Evolutionary conservation across 2,329 filamentous ascomycete genomes (phyloP).

Genomic region (Colletotrichum aenigma): DNA sequence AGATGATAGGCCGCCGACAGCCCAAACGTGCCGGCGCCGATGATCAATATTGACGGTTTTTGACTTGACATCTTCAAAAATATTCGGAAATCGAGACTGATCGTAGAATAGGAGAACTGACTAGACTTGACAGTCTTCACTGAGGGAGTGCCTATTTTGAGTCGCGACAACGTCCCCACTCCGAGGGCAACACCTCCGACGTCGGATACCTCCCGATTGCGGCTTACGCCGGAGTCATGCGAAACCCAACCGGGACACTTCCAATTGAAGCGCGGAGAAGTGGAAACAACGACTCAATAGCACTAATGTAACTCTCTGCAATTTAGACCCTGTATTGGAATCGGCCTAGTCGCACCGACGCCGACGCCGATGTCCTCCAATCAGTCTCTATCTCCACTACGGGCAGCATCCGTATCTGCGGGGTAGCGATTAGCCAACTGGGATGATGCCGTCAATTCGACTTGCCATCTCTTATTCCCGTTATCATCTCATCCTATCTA

Average conservation of each 20-base stretch:
- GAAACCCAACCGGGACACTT: background rate
- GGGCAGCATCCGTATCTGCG: background rate
- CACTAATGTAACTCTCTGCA: background rate
- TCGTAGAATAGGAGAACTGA: background rate
- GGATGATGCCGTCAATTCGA: background rate
- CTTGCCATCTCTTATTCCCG: background rate
- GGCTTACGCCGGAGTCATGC: background rate
- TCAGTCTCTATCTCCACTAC: background rate
- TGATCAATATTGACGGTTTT: conserved; percentile 5
- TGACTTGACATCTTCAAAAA: background rate
- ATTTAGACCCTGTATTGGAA: background rate
- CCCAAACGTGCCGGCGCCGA: conserved; percentile 48
- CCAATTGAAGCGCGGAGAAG: background rate
- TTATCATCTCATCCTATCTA: background rate
- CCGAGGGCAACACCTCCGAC: background rate
- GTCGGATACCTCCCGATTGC: background rate
- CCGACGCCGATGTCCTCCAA: background rate
- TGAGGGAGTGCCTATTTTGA: background rate
- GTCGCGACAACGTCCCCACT: background rate
- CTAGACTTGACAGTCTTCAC: background rate
- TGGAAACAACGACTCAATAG: background rate
- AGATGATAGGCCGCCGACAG: conserved; percentile 48
- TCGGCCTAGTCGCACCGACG: background rate
- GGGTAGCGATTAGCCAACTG: background rate
- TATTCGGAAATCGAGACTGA: background rate